phyloP scores from a whole-genome alignment of 1,139 yeast genomes.

The Candida sp. region DNA sequence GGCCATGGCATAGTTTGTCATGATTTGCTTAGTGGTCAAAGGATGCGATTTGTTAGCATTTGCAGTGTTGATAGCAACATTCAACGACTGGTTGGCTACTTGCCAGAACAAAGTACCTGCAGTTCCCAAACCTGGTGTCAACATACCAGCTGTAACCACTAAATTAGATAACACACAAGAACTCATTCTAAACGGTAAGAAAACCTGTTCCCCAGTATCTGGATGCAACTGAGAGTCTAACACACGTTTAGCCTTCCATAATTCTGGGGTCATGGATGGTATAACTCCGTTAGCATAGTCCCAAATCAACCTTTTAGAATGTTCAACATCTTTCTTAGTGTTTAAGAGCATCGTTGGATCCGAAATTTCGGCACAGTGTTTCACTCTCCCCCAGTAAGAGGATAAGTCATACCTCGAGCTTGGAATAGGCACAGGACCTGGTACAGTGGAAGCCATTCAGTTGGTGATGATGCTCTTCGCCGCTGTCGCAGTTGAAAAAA shows the following conservation, averaged over 20 bases:
- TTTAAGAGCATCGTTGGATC: slow-evolving; percentile 90
- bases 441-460: slow-evolving; percentile 80
- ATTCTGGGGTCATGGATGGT: slow-evolving; percentile 65
- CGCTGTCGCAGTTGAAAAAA: not conserved
- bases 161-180: slow-evolving; percentile 89
- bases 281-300: slow-evolving; percentile 69
- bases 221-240: slow-evolving; percentile 91
- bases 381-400: slow-evolving; percentile 91
- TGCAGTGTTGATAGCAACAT: slow-evolving; percentile 95
- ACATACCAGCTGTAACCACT: slow-evolving; percentile 96
- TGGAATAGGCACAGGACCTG: slow-evolving; percentile 79
- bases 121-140: slow-evolving; percentile 88
- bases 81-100: slow-evolving; percentile 91
- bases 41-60: slow-evolving; percentile 97
- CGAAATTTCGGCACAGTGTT: slow-evolving; percentile 88
- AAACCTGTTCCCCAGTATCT: slow-evolving; percentile 90
- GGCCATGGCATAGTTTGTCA: slow-evolving; percentile 79
- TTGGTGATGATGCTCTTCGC: not conserved
- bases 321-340: slow-evolving; percentile 57
- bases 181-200: slow-evolving; percentile 95
- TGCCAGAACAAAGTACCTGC: slow-evolving; percentile 97
- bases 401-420: slow-evolving; percentile 72
- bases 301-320: slow-evolving; percentile 64
- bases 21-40: slow-evolving; percentile 69
- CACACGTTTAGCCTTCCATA: slow-evolving; percentile 87